Percentiles rank a stretch among this genome's conserved stretches.
Evolutionary conservation across 2,329 filamentous ascomycete genomes (phyloP).

Genomic region (Phyllosticta paracitricarpa): DNA sequence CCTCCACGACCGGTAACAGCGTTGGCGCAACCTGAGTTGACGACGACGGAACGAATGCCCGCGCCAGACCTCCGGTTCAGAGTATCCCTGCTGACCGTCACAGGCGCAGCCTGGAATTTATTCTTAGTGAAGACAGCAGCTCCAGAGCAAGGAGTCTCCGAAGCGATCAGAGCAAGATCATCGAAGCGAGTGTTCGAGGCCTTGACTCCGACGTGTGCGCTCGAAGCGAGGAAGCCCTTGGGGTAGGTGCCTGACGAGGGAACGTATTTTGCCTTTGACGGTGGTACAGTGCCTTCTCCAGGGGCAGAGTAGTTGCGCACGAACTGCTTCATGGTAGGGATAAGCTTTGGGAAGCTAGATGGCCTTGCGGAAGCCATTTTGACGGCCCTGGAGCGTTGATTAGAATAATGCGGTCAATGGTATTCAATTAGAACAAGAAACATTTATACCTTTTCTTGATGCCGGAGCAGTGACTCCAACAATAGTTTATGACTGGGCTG

Average conservation of each 20-base stretch:
- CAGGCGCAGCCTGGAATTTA: constrained; percentile 93
- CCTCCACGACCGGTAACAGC: constrained; percentile 89
- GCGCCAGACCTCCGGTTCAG: constrained; percentile 55
- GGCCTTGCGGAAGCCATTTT: constrained; percentile 9
- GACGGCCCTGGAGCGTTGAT: constrained; percentile 1
- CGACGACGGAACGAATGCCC: constrained; percentile 70
- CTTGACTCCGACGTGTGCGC: constrained; percentile 88
- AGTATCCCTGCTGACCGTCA: constrained; percentile 70
- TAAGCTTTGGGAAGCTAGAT: constrained; percentile 14
- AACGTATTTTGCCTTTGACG: constrained; percentile 81
- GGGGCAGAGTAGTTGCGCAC: constrained; percentile 50
- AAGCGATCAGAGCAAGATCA: constrained; percentile 80
- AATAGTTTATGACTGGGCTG: not conserved
- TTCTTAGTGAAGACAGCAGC: constrained; percentile 97
- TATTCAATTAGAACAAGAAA: not conserved
- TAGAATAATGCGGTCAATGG: not conserved
- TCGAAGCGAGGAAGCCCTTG: constrained; percentile 77
- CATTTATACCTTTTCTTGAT: not conserved
- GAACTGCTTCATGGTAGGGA: constrained; percentile 24
- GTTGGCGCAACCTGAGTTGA: constrained; percentile 96
- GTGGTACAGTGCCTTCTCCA: constrained; percentile 52
- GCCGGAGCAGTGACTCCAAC: constrained; percentile 5
- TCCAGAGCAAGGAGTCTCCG: constrained; percentile 73
- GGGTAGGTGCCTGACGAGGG: constrained; percentile 80
- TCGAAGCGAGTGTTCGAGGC: constrained; percentile 83